phyloP scores from a whole-genome alignment of 495 filamentous ascomycete species.

The Neurospora africana region DNA sequence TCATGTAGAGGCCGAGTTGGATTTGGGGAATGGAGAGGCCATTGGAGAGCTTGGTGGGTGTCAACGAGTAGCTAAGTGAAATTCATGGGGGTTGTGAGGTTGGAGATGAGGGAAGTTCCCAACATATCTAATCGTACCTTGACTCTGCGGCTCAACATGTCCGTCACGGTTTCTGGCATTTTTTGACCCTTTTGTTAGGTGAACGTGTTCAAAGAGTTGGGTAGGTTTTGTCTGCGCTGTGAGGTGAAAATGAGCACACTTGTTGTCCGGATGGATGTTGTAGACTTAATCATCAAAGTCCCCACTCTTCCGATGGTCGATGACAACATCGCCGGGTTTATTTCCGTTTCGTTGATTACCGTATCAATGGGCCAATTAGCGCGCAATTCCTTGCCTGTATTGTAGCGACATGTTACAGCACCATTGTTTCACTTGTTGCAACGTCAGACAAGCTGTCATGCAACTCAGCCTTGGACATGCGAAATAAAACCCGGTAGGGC shows the following conservation, averaged over 20 bases:
- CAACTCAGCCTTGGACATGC: neutral
- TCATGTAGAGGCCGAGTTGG: conserved; percentile 58
- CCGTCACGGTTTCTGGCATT: neutral
- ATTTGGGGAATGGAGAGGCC: conserved; percentile 50
- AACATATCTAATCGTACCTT: neutral
- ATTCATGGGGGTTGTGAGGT: neutral
- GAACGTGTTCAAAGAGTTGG: neutral
- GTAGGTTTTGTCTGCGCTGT: neutral
- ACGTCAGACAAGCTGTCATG: neutral
- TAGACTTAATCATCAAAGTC: neutral
- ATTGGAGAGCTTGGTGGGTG: conserved; percentile 40
- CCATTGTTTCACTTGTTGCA: neutral
- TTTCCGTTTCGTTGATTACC: neutral
- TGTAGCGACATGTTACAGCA: neutral
- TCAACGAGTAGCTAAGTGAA: neutral
- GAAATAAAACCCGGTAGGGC: neutral
- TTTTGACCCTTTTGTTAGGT: neutral
- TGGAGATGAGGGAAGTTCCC: neutral
- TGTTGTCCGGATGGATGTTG: neutral
- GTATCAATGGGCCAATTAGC: neutral
- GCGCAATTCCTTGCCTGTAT: neutral
- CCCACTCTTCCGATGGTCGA: neutral
- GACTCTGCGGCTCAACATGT: conserved; percentile 3
- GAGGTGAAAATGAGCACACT: neutral
- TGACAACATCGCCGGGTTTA: neutral